Percentiles rank a stretch among this genome's conserved stretches.
phyloP scores from a whole-genome alignment of 306 rosid genomes.

The Vigna radiata region DNA sequence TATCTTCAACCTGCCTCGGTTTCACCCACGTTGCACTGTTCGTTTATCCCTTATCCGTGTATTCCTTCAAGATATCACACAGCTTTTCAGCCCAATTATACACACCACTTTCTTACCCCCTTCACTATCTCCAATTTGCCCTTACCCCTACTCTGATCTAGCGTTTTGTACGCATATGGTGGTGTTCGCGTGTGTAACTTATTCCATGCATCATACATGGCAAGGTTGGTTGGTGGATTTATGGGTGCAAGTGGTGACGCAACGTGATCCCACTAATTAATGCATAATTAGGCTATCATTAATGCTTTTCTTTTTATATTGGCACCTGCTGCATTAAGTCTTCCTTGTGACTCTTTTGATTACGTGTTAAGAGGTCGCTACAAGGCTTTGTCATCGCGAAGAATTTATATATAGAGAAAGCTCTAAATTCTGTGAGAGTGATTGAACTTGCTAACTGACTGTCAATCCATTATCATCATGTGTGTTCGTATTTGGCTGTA shows the following conservation, averaged over 20 bases:
- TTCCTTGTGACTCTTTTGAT: slow-evolving; percentile 18
- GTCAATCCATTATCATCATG: neutral
- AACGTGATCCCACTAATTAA: slow-evolving; percentile 15
- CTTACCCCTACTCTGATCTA: slow-evolving; percentile 9
- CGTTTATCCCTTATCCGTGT: slow-evolving; percentile 52
- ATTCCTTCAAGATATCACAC: slow-evolving; percentile 26
- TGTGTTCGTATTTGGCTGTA: neutral
- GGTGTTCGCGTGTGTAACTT: neutral
- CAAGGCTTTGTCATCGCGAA: neutral
- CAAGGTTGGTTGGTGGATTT: slow-evolving; percentile 46
- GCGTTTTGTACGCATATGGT: neutral
- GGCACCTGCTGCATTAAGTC: slow-evolving; percentile 11
- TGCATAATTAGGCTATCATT: slow-evolving; percentile 27
- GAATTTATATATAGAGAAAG: neutral
- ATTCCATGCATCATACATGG: slow-evolving; percentile 36
- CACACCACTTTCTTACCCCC: slow-evolving; percentile 6
- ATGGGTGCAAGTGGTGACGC: slow-evolving; percentile 41
- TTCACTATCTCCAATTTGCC: slow-evolving; percentile 37
- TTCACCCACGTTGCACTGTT: slow-evolving; percentile 59
- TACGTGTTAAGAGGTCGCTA: slow-evolving; percentile 8
- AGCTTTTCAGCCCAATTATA: slow-evolving; percentile 41
- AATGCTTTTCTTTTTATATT: neutral
- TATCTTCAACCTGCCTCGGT: slow-evolving; percentile 10
- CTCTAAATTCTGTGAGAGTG: neutral
- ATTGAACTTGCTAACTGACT: slow-evolving; percentile 3